Evolutionary conservation across 805 yeast species (phyloP).

Genomic region (Pichia manshurica): DNA sequence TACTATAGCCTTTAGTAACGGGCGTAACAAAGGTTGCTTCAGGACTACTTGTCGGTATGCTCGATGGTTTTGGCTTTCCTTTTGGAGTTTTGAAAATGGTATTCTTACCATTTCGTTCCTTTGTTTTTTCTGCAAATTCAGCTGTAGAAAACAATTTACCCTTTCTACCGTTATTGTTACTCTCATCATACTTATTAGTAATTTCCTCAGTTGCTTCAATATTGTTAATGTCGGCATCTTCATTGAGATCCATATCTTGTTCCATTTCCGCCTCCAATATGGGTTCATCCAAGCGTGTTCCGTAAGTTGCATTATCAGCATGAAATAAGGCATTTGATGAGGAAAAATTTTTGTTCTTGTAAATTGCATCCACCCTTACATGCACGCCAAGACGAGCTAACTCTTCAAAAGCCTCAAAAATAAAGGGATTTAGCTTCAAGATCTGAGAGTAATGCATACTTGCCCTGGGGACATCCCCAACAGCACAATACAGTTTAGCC

Average conservation of each 20-base stretch:
- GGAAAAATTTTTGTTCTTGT: constrained; percentile 24
- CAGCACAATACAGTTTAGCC: constrained; percentile 58
- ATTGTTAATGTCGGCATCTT: constrained; percentile 8
- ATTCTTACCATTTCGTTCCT: background rate
- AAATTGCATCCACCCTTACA: constrained; percentile 54
- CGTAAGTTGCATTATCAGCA: background rate
- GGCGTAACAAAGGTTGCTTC: constrained; percentile 20
- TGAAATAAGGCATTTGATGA: constrained; percentile 5
- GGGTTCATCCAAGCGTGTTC: constrained; percentile 6
- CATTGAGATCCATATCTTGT: constrained; percentile 10
- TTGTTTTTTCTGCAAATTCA: background rate
- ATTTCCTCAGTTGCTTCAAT: no score
- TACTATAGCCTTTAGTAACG: constrained; percentile 15
- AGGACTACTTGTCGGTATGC: constrained; percentile 22
- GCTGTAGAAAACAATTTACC: background rate
- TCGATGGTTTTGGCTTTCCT: constrained; percentile 9
- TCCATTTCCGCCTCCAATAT: constrained; percentile 6
- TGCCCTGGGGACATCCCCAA: constrained; percentile 60
- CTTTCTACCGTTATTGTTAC: background rate
- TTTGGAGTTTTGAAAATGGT: constrained; percentile 18
- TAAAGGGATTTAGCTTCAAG: constrained; percentile 65
- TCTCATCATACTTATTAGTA: background rate
- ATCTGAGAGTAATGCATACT: constrained; percentile 64
- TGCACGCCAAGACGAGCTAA: constrained; percentile 68
- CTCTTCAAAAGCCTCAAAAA: constrained; percentile 82